Conservation (phyloP, 768 basidiomycete species). For the Rhodotorula kratochvilovae region DNA sequence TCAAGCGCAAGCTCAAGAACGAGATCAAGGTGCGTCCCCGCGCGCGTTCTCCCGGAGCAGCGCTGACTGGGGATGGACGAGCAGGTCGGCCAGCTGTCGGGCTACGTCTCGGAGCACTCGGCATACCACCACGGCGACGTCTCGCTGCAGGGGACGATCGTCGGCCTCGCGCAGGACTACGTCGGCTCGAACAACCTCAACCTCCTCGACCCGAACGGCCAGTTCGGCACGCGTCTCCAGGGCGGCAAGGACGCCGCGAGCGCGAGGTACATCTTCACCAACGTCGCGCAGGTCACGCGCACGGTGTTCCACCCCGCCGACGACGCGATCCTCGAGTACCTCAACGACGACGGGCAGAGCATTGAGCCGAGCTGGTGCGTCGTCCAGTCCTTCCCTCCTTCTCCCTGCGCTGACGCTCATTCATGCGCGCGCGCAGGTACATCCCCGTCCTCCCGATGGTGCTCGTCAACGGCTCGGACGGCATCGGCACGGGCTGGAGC, state of each 20-base stretch:
- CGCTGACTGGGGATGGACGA: no score
- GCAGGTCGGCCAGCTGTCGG: constrained; percentile 87
- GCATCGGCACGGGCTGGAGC: constrained; percentile 99
- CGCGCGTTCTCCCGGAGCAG: no score
- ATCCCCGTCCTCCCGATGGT: constrained; percentile 83
- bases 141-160: constrained; percentile 79
- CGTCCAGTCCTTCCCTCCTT: background rate
- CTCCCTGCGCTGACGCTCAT: background rate
- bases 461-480: constrained; percentile 88
- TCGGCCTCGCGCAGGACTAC: constrained; percentile 87
- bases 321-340: constrained; percentile 74
- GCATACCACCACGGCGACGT: constrained; percentile 96
- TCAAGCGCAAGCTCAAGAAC: constrained; percentile 85
- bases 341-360: constrained; percentile 74
- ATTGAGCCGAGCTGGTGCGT: constrained; percentile 83
- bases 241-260: constrained; percentile 97
- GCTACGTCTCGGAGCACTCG: constrained; percentile 88
- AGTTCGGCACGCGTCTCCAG: constrained; percentile 78
- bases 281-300: constrained; percentile 67
- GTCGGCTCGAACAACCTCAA: constrained; percentile 96
- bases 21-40: constrained; percentile 73
- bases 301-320: constrained; percentile 75
- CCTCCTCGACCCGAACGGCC: constrained; percentile 78
- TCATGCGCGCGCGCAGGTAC: constrained; percentile 51
- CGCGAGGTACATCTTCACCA: constrained; percentile 91